Conservation (phyloP, 169 alveolate genomes). For the Amoebophrya sp. region DNA sequence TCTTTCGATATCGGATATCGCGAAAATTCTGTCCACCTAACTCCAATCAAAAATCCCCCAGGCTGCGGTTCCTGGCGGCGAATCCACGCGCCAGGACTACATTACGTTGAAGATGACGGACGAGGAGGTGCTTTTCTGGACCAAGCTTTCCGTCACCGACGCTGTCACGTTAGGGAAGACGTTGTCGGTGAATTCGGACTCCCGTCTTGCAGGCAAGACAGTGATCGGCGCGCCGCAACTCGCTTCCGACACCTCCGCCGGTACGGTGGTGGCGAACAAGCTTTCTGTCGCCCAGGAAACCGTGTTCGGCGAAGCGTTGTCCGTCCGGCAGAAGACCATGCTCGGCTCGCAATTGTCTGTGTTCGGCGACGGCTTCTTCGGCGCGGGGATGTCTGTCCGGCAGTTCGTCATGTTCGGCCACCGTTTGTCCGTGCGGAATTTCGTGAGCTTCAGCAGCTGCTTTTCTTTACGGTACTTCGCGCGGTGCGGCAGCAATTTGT, state of each 20-base stretch:
- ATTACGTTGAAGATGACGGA: neutral
- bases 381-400: neutral
- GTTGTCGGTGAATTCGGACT: neutral
- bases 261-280: constrained; percentile 4
- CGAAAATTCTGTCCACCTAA: too few species aligned
- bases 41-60: too few species aligned
- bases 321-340: neutral
- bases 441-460: neutral
- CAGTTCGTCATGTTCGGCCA: neutral
- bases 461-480: neutral
- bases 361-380: neutral
- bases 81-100: neutral
- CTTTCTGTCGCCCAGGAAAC: neutral
- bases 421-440: neutral
- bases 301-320: neutral
- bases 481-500: neutral
- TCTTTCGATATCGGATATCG: too few species aligned
- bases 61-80: neutral
- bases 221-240: neutral
- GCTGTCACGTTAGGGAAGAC: neutral
- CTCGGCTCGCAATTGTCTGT: neutral
- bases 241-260: neutral
- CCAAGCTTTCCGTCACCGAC: neutral
- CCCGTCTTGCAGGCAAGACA: neutral
- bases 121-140: neutral